These are phyloP conservation scores for Aspergillus heteromorphus DNA, from an alignment of 495 filamentous ascomycete genomes.

Conservation along the genomic window DNA sequence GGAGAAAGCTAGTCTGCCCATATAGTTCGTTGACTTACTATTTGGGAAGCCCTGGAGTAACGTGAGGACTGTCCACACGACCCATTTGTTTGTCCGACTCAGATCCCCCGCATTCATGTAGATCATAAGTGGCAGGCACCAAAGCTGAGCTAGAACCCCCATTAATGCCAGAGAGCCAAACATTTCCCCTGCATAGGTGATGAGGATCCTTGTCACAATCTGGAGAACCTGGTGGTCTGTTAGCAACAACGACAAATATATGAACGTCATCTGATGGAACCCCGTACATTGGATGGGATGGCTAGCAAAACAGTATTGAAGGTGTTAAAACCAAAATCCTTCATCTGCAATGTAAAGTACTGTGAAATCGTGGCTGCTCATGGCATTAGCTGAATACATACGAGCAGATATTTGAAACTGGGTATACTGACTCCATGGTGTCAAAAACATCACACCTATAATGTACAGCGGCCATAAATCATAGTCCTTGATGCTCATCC, in stretches of 20 bases:
- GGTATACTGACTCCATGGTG: constrained; percentile 34
- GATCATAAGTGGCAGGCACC: constrained; percentile 52
- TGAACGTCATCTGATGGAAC: not conserved
- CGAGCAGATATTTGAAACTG: not conserved
- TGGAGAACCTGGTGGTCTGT: constrained; percentile 25
- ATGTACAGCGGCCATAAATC: constrained; percentile 53
- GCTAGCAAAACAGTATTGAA: constrained; percentile 62
- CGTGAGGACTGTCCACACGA: constrained; percentile 51
- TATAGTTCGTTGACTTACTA: constrained; percentile 28
- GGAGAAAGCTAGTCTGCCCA: not conserved
- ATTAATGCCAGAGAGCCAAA: constrained; percentile 45
- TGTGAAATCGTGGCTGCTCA: constrained; percentile 26
- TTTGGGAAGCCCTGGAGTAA: constrained; percentile 54
- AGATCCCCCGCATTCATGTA: constrained; percentile 46
- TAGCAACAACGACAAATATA: not conserved
- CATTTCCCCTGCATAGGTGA: constrained; percentile 48
- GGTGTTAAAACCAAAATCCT: constrained; percentile 55
- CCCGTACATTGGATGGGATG: constrained; percentile 39
- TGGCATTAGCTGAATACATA: not conserved
- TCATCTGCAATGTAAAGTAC: constrained; percentile 62
- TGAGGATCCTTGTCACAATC: constrained; percentile 36
- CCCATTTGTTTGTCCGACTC: constrained; percentile 44
- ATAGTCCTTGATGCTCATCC: constrained; percentile 47
- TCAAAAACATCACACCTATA: constrained; percentile 46
- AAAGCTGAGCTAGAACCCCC: constrained; percentile 44